Conservation (phyloP, 2,329 filamentous ascomycete species). For the Exophiala viscosa region DNA sequence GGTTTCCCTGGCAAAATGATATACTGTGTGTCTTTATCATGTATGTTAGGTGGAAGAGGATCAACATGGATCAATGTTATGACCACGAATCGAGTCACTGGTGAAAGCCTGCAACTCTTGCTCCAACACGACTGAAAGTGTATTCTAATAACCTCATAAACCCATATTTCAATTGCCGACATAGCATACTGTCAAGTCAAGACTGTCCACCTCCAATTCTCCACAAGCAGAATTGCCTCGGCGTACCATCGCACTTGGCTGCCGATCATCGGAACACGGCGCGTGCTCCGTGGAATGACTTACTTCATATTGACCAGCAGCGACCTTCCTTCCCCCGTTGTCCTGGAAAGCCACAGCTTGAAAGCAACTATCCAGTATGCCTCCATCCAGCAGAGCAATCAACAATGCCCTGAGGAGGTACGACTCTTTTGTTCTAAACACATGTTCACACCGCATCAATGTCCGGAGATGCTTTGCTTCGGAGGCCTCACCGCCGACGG, state of each 20-base stretch:
- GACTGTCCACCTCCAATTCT: too few species aligned
- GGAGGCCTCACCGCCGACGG: background rate
- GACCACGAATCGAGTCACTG: too few species aligned
- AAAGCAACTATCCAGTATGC: too few species aligned
- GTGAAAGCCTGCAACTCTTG: too few species aligned
- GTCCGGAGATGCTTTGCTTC: conserved; percentile 10
- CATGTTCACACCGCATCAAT: background rate
- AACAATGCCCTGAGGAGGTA: background rate
- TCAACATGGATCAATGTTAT: too few species aligned
- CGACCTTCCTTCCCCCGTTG: too few species aligned
- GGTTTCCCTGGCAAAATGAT: background rate
- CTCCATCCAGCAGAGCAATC: conserved; percentile 9
- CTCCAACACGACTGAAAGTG: too few species aligned
- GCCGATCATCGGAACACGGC: background rate
- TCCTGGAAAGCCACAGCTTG: too few species aligned
- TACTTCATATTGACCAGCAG: background rate
- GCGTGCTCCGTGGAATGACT: background rate
- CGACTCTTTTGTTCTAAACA: background rate
- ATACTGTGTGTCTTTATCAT: background rate
- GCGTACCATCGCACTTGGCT: background rate
- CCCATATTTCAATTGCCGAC: too few species aligned
- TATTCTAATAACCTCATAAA: too few species aligned
- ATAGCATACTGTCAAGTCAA: too few species aligned
- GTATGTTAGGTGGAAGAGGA: background rate
- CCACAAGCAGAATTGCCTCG: too few species aligned